Conservation (phyloP, 2,329 filamentous ascomycete species). For the Aspergillus sp. region DNA sequence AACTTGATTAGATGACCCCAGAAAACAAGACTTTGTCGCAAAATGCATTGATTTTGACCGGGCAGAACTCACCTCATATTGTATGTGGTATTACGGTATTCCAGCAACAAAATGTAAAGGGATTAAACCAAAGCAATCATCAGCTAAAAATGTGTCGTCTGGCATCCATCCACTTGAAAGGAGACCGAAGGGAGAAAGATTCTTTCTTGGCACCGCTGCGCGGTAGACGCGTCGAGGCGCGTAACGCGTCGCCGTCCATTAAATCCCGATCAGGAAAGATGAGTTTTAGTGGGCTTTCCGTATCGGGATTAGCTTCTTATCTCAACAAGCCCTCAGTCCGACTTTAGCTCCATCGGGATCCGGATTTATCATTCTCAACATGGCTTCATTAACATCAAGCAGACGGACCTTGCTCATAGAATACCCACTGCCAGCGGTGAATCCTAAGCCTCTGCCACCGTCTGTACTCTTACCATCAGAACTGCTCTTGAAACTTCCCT, state of each 20-base stretch:
- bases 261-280: conserved; percentile 21
- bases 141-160: background rate
- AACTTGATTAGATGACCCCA: background rate
- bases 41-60: background rate
- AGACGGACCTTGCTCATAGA: too few relatives aligned
- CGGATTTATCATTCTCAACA: too few relatives aligned
- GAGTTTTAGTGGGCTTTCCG: too few relatives aligned
- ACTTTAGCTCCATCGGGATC: too few relatives aligned
- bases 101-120: too few relatives aligned
- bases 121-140: background rate
- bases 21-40: conserved; percentile 4
- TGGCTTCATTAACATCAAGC: too few relatives aligned
- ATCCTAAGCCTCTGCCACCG: too few relatives aligned
- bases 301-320: too few relatives aligned
- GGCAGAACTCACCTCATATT: conserved; percentile 23
- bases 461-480: too few relatives aligned
- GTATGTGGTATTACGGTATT: conserved; percentile 6
- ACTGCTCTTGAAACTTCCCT: too few relatives aligned
- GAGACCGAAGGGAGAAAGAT: conserved; percentile 14
- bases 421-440: too few relatives aligned
- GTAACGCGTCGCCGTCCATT: conserved; percentile 28
- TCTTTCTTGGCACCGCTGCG: conserved; percentile 13
- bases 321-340: too few relatives aligned
- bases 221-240: conserved; percentile 12
- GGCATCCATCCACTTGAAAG: conserved; percentile 6